Evolutionary conservation across 2,329 filamentous ascomycete species (phyloP), one percentile per base, ranked within the genome.

Genomic region (Colletotrichum musae): DNA sequence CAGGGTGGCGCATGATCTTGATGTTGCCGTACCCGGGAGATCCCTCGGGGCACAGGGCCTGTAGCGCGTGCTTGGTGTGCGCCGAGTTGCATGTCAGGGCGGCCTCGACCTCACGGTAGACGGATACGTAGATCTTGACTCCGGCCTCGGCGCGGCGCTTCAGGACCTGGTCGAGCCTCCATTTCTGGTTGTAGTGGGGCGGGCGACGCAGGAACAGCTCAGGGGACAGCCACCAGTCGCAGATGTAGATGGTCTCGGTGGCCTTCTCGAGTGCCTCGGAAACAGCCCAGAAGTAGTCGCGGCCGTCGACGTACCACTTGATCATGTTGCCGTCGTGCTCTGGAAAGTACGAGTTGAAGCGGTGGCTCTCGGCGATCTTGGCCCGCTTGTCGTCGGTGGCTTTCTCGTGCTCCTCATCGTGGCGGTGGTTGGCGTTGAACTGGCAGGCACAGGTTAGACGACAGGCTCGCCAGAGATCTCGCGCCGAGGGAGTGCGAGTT

Each of bases 241-340:
- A 92, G 73, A 99, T 97, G 80, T 98, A 99, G 74, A 99, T 98
- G 53, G 92, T 92, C 81, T 98, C 95, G 76, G 93, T 93, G 45
- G 96, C 96, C 69, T 91, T 87, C 72, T 98, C 95, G n/a, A 98
- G 86, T 0, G 95, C 95, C 41, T 92, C 90, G 0, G 94, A 97
- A 12, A 99, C 94, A 18, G 96, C 89, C 91, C 94, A 97, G 79
- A 96, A 97, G 80, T 99, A 99, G 81, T 98, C 93, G 70, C 94
- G 87, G 3, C 94, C 96, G 78, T 98, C 96, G 12, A 98, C 94
- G 81, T 98, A 98, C 95, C 95, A 99, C 83, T 98, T 98, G 78
- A 96, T 86, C 67, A 93, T 86, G 79, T 98, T 98, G 32, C 91
- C 92, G 12, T 95, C 91, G 51, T 92, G 90, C 78, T 95, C 92